phyloP scores from a whole-genome alignment of 495 filamentous ascomycete species.

The Letharia lupina region DNA sequence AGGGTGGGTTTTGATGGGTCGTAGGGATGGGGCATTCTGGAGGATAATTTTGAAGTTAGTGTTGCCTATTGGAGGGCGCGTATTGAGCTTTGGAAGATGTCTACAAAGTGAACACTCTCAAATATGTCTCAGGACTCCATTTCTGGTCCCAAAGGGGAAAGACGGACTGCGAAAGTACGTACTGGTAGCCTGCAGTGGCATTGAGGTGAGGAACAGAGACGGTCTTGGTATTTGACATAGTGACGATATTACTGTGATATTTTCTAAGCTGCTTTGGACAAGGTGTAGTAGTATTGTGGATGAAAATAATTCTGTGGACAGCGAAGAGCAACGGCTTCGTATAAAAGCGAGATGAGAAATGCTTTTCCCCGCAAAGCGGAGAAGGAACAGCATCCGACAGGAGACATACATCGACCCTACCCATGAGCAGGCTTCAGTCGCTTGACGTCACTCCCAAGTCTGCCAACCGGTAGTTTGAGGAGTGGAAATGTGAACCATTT shows the following conservation, averaged over 20 bases:
- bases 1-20: conserved; percentile 34
- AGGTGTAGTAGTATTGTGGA: background rate
- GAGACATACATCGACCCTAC: background rate
- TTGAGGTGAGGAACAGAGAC: conserved; percentile 33
- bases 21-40: conserved; percentile 30
- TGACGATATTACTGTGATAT: background rate
- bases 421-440: background rate
- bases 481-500: background rate
- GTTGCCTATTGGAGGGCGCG: background rate
- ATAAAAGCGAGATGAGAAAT: background rate
- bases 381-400: conserved; percentile 4
- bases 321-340: background rate
- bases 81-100: conserved; percentile 31
- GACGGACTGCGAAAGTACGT: background rate
- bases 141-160: background rate
- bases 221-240: conserved; percentile 25
- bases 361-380: conserved; percentile 8
- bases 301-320: background rate
- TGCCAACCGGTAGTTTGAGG: background rate
- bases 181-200: conserved; percentile 31
- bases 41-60: conserved; percentile 2
- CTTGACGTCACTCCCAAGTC: background rate
- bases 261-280: background rate
- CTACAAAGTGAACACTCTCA: conserved; percentile 27
- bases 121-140: conserved; percentile 1